These are phyloP conservation scores for Cytospora schulzeri DNA, from an alignment of 2,329 filamentous ascomycete species.

Conservation along the genomic window DNA sequence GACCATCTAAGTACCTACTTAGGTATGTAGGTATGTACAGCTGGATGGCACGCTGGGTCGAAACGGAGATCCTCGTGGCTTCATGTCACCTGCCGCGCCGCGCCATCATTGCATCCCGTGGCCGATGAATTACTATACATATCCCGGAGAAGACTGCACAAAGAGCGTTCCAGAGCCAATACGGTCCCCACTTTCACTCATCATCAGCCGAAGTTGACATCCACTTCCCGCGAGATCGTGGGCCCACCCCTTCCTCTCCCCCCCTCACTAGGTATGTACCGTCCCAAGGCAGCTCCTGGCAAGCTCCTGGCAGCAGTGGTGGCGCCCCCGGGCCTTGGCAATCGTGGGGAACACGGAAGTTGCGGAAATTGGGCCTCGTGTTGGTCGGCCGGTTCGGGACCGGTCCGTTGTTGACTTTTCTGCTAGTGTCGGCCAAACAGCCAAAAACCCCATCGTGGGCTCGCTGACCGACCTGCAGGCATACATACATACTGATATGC, in stretches of 20 bases:
- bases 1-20: no score
- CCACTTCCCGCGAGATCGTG: slow-evolving; percentile 21
- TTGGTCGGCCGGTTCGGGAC: slow-evolving; percentile 18
- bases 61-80: background rate
- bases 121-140: background rate
- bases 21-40: no score
- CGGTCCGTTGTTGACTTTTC: background rate
- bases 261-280: background rate
- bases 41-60: background rate
- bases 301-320: background rate
- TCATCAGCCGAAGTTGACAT: background rate
- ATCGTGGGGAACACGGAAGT: slow-evolving; percentile 26
- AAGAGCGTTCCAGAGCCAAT: slow-evolving; percentile 10
- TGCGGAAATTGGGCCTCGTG: slow-evolving; percentile 29
- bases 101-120: background rate
- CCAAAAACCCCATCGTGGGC: background rate
- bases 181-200: slow-evolving; percentile 5
- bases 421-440: background rate
- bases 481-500: background rate
- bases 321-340: slow-evolving; percentile 20
- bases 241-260: slow-evolving; percentile 11
- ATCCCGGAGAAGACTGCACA: background rate
- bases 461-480: no score
- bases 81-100: background rate
- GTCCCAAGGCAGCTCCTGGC: no score